A percentile compares a stretch with the other conserved stretches of the same genome.
Evolutionary conservation across 768 basidiomycete genomes (phyloP).

Genomic region (Leccinum fibrillosum): DNA sequence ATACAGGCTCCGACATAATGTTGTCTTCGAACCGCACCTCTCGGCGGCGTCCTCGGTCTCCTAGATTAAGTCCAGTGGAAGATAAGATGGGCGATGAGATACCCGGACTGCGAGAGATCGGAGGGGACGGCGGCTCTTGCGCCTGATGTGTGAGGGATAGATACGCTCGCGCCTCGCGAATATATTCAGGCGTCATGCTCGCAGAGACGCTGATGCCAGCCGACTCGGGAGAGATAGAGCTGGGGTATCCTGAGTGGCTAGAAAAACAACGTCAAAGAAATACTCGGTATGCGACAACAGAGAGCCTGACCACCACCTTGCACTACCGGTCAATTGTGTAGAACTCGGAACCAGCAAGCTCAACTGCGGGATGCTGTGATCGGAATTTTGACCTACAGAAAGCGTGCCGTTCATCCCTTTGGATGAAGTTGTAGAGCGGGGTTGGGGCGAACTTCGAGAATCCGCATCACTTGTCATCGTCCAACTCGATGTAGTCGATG

Average conservation of each 20-base stretch:
- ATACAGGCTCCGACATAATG: slow-evolving; percentile 27
- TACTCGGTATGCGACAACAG: neutral
- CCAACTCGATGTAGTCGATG: slow-evolving; percentile 27
- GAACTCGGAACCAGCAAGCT: slow-evolving; percentile 28
- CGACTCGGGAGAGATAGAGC: slow-evolving; percentile 33
- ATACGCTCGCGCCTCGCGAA: slow-evolving; percentile 33
- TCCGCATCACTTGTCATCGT: slow-evolving; percentile 25
- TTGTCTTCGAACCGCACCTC: slow-evolving; percentile 34
- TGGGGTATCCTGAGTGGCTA: slow-evolving; percentile 27
- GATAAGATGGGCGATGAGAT: slow-evolving; percentile 29
- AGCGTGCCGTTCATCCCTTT: slow-evolving; percentile 8
- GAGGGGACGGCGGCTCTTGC: slow-evolving; percentile 11
- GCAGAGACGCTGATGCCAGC: slow-evolving; percentile 30
- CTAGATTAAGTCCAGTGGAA: slow-evolving; percentile 27
- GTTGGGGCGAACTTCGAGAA: slow-evolving; percentile 12
- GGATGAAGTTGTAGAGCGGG: slow-evolving; percentile 6
- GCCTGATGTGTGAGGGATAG: slow-evolving; percentile 27
- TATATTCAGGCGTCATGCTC: slow-evolving; percentile 31
- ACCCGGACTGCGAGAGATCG: slow-evolving; percentile 18
- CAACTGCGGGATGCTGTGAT: slow-evolving; percentile 21
- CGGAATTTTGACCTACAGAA: slow-evolving; percentile 11
- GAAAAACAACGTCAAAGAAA: slow-evolving; percentile 1
- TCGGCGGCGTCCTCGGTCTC: slow-evolving; percentile 28
- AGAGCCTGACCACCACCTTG: slow-evolving; percentile 12
- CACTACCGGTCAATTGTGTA: slow-evolving; percentile 5